Conservation (phyloP, 768 basidiomycete genomes). For the Mycena metata region DNA sequence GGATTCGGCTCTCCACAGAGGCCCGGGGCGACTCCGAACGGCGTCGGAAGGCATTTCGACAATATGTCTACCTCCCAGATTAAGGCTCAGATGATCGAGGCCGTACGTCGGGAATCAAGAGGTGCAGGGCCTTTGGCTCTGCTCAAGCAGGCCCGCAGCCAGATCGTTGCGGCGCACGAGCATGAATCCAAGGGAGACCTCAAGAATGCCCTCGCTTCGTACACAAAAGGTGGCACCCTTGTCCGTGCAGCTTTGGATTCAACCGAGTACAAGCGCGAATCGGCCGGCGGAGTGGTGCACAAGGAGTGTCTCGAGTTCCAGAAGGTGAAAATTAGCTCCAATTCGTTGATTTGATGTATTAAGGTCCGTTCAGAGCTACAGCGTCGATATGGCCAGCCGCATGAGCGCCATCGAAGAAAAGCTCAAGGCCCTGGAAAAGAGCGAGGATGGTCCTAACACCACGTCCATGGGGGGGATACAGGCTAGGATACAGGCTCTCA, state of each 20-base stretch:
- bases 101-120: constrained; percentile 64
- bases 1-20: constrained; percentile 46
- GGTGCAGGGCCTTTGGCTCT: constrained; percentile 73
- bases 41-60: constrained; percentile 44
- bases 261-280: constrained; percentile 67
- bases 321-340: constrained; percentile 61
- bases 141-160: constrained; percentile 72
- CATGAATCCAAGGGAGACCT: constrained; percentile 72
- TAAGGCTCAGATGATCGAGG: constrained; percentile 59
- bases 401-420: constrained; percentile 60
- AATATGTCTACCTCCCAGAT: constrained; percentile 58
- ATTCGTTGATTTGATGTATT: constrained; percentile 20
- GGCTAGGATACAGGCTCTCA: constrained; percentile 82
- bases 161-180: constrained; percentile 65
- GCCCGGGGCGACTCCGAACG: constrained; percentile 28
- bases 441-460: constrained; percentile 55
- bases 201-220: constrained; percentile 69
- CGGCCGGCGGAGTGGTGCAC: constrained; percentile 66
- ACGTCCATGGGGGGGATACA: constrained; percentile 79
- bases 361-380: constrained; percentile 48
- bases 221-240: constrained; percentile 73
- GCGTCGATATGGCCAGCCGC: constrained; percentile 54
- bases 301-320: constrained; percentile 77
- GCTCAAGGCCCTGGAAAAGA: constrained; percentile 58
- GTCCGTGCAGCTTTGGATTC: constrained; percentile 71